These are phyloP conservation scores for Lecanicillium sp. DNA, from an alignment of 2,329 filamentous ascomycete species.

Conservation along the genomic window DNA sequence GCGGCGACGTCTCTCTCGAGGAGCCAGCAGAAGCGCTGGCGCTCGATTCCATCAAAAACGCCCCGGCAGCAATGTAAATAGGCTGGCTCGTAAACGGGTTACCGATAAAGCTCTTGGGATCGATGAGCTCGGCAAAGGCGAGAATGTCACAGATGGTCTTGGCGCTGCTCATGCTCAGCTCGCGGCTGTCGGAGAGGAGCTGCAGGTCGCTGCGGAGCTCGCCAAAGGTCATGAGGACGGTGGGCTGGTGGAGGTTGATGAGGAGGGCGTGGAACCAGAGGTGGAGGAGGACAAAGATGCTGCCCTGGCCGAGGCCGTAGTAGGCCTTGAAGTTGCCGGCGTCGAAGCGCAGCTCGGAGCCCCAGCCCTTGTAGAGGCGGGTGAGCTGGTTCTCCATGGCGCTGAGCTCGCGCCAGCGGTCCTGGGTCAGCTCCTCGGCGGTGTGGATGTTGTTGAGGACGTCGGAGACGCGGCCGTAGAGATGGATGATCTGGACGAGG, in stretches of 20 bases:
- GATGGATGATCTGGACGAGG: conserved; percentile 75
- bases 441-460: conserved; percentile 75
- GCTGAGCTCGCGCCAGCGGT: conserved; percentile 64
- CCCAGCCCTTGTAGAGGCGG: conserved; percentile 63
- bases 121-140: conserved; percentile 78
- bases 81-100: conserved; percentile 88
- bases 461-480: conserved; percentile 80
- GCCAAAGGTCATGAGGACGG: conserved; percentile 71
- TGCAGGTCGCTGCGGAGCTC: conserved; percentile 55
- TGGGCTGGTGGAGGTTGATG: conserved; percentile 78
- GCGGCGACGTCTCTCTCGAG: conserved; percentile 50
- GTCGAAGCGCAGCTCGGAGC: conserved; percentile 72
- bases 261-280: conserved; percentile 88
- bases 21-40: conserved; percentile 59
- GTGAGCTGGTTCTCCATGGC: conserved; percentile 80
- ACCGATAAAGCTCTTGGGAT: conserved; percentile 77
- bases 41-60: conserved; percentile 77
- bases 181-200: conserved; percentile 72
- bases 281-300: conserved; percentile 79
- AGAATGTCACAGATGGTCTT: conserved; percentile 89
- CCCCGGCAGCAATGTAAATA: conserved; percentile 86
- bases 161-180: conserved; percentile 78
- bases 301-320: conserved; percentile 72
- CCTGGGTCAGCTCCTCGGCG: conserved; percentile 65
- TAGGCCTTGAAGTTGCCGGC: conserved; percentile 82